A percentile compares a stretch with the other conserved stretches of the same genome.
Conservation (phyloP, 139 green algal genomes). For the Haematococcus sp. region DNA sequence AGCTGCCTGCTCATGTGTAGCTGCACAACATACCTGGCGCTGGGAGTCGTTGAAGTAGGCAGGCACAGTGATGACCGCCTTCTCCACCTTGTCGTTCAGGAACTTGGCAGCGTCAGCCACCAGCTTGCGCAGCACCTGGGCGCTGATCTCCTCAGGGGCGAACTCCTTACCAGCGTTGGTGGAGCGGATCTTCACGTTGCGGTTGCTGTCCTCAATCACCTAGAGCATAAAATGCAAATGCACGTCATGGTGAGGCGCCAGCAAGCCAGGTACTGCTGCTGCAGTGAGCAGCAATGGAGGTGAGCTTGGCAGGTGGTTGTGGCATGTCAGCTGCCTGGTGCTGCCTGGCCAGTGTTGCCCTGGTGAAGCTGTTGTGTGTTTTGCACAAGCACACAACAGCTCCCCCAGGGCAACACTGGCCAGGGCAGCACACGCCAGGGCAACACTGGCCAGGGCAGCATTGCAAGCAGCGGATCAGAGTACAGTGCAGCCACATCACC, state of each 20-base stretch:
- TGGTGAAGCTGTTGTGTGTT: too few relatives aligned
- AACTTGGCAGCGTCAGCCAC: conserved; percentile 82
- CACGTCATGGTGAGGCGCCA: neutral
- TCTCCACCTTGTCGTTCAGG: conserved; percentile 82
- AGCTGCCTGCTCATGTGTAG: too few relatives aligned
- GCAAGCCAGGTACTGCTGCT: neutral
- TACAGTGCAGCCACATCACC: too few relatives aligned
- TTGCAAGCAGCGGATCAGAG: too few relatives aligned
- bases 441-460: too few relatives aligned
- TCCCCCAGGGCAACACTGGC: too few relatives aligned
- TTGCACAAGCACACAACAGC: too few relatives aligned
- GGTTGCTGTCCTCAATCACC: conserved; percentile 70
- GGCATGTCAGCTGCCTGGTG: neutral
- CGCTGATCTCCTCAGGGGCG: conserved; percentile 95
- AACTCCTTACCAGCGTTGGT: conserved; percentile 92
- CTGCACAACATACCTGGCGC: conserved; percentile 78
- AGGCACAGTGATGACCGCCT: conserved; percentile 98
- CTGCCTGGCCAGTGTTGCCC: too few relatives aligned
- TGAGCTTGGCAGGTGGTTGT: too few relatives aligned
- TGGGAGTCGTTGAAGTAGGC: conserved; percentile 99
- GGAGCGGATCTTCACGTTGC: conserved; percentile 96
- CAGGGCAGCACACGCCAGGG: too few relatives aligned
- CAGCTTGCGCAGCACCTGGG: conserved; percentile 95
- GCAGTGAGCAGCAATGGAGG: neutral
- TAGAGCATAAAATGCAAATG: conserved; percentile 17